Evolutionary conservation across 257 asterid species (phyloP).

Genomic region (Solanum tacnaense): DNA sequence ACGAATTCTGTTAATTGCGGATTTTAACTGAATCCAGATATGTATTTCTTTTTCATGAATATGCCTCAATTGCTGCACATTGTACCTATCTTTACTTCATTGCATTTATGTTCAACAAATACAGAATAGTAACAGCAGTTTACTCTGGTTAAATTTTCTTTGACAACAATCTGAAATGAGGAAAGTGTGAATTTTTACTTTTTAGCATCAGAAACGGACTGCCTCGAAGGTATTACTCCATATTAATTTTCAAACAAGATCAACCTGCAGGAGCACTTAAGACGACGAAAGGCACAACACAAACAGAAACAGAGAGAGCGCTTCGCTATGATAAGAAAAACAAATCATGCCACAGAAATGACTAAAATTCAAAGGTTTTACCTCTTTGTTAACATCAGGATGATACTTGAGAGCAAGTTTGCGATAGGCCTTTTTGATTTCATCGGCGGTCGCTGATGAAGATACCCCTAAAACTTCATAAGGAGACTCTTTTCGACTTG

Average conservation of each 20-base stretch:
- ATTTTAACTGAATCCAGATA: not conserved
- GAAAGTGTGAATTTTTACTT: not conserved
- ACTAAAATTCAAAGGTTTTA: not conserved
- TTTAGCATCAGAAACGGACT: not conserved
- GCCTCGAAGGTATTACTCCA: not conserved
- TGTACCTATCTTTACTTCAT: not conserved
- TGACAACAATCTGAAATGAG: not conserved
- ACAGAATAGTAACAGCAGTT: not conserved
- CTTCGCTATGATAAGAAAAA: not conserved
- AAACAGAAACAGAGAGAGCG: not conserved
- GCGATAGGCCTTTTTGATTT: conserved; percentile 83
- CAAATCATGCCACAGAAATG: not conserved
- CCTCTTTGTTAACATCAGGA: conserved; percentile 94
- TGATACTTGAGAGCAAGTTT: conserved; percentile 89
- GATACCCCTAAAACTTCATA: conserved; percentile 80
- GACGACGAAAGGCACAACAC: not conserved
- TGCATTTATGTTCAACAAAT: not conserved
- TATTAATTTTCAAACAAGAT: not conserved
- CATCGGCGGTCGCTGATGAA: conserved; percentile 56
- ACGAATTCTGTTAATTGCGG: not conserved
- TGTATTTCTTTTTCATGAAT: not conserved
- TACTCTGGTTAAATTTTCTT: not conserved
- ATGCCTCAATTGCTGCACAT: not conserved
- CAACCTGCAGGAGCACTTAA: not conserved
- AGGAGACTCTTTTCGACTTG: conserved; percentile 65